Percentiles rank a stretch among this genome's conserved stretches.
These are phyloP conservation scores for Sambucus nigra DNA, from an alignment of 129 eudicot species.

Conservation along the genomic window DNA sequence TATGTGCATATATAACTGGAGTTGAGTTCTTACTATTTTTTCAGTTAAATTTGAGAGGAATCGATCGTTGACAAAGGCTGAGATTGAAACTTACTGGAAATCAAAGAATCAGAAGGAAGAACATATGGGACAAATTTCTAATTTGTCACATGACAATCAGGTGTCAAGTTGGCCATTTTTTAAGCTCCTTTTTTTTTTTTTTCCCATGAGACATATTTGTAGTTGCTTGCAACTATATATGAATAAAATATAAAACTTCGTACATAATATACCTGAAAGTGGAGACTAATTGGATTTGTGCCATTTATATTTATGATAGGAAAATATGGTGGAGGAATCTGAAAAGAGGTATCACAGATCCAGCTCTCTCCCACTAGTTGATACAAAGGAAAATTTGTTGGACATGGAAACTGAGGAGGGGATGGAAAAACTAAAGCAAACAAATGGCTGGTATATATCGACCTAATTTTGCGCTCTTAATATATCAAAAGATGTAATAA, in stretches of 20 bases:
- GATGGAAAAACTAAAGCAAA: slow-evolving; percentile 22
- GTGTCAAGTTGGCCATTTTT: slow-evolving; percentile 7
- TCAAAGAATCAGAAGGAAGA: slow-evolving; percentile 36
- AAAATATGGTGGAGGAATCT: slow-evolving; percentile 11
- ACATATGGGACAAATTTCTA: slow-evolving; percentile 21
- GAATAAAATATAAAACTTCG: neutral
- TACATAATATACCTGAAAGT: neutral
- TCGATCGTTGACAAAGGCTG: slow-evolving; percentile 49
- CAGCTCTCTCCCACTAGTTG: slow-evolving; percentile 20
- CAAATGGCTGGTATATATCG: slow-evolving; percentile 49
- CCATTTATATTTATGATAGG: slow-evolving; percentile 9
- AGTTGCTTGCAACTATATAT: neutral
- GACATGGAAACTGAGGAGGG: slow-evolving; percentile 13
- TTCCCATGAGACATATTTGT: no score
- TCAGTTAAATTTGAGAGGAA: slow-evolving; percentile 44
- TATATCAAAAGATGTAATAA: neutral
- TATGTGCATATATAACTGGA: no score
- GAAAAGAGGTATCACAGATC: slow-evolving; percentile 24
- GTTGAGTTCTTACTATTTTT: neutral
- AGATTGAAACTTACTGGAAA: slow-evolving; percentile 58
- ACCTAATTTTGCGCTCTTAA: neutral
- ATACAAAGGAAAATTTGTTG: slow-evolving; percentile 7
- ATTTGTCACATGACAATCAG: slow-evolving; percentile 32
- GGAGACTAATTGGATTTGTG: neutral
- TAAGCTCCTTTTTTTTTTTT: neutral